Percentiles rank a stretch among this genome's conserved stretches.
These are phyloP conservation scores for Mrakia hoshinonis DNA, from an alignment of 768 basidiomycete species.

Conservation along the genomic window DNA sequence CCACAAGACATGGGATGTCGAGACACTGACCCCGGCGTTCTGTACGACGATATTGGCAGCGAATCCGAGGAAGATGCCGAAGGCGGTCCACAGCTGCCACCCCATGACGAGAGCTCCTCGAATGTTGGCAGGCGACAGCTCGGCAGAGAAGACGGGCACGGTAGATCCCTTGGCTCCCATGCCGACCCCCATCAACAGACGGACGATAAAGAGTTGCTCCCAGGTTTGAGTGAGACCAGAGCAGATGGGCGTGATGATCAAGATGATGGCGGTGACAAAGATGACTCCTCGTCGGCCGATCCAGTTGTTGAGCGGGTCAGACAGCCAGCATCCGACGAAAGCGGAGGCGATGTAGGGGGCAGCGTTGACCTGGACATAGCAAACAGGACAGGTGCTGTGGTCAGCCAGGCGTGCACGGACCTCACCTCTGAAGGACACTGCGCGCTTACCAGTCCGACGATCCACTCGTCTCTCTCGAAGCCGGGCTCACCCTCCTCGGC, in stretches of 20 bases:
- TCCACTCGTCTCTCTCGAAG: constrained; percentile 53
- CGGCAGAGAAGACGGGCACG: constrained; percentile 36
- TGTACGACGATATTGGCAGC: constrained; percentile 21
- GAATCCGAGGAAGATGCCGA: constrained; percentile 61
- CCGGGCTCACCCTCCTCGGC: constrained; percentile 36
- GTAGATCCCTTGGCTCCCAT: constrained; percentile 55
- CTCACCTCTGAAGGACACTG: no score
- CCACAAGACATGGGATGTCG: no score
- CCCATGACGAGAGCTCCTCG: constrained; percentile 48
- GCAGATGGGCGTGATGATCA: constrained; percentile 46
- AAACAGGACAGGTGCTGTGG: neutral
- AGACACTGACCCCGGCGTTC: constrained; percentile 48
- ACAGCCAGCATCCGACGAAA: constrained; percentile 49
- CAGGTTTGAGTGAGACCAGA: constrained; percentile 51
- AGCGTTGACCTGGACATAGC: constrained; percentile 19
- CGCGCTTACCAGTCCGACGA: constrained; percentile 48
- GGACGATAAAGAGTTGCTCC: constrained; percentile 51
- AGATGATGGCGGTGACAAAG: constrained; percentile 38
- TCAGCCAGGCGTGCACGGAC: no score
- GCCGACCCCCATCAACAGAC: constrained; percentile 54
- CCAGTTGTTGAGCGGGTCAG: constrained; percentile 58
- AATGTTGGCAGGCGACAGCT: constrained; percentile 69
- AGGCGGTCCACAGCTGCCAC: constrained; percentile 79
- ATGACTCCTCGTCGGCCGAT: constrained; percentile 53
- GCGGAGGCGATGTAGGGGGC: constrained; percentile 29